These are phyloP conservation scores for Arachis stenosperma DNA, from an alignment of 306 rosid genomes.

Conservation along the genomic window DNA sequence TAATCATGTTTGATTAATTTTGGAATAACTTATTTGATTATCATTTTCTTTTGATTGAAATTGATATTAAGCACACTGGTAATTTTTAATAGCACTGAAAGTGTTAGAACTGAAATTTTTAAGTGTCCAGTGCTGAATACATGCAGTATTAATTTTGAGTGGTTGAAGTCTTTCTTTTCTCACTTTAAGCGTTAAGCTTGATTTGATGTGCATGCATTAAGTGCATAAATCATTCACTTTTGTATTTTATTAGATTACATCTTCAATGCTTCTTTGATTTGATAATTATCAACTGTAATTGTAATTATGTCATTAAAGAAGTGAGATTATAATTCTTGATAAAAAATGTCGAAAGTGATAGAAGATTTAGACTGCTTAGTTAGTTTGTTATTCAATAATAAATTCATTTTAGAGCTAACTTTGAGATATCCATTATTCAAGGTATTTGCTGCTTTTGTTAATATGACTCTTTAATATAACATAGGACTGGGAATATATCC, in stretches of 20 bases:
- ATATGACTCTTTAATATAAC: conserved; percentile 40
- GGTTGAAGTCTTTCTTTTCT: too few species aligned
- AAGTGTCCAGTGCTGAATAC: too few species aligned
- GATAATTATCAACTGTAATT: conserved; percentile 4
- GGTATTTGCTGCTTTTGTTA: conserved; percentile 27
- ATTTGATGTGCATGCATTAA: too few species aligned
- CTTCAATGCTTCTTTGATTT: conserved; percentile 14
- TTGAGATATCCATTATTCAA: conserved; percentile 24
- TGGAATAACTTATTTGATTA: conserved; percentile 21
- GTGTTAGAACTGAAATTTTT: too few species aligned
- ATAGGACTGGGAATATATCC: conserved; percentile 45
- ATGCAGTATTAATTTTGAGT: too few species aligned
- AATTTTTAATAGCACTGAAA: not conserved
- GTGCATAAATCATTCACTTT: not conserved
- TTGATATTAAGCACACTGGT: conserved; percentile 15
- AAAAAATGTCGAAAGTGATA: not conserved
- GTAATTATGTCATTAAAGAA: not conserved
- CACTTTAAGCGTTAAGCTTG: too few species aligned
- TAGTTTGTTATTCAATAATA: too few species aligned
- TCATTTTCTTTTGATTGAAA: conserved; percentile 16
- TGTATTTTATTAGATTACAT: not conserved
- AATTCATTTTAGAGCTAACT: conserved; percentile 30
- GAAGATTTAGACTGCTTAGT: too few species aligned
- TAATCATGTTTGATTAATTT: conserved; percentile 28
- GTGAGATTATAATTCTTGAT: not conserved